Evolutionary conservation across 805 yeast genomes (phyloP).

Genomic region (Saccharomycopsis sp.): DNA sequence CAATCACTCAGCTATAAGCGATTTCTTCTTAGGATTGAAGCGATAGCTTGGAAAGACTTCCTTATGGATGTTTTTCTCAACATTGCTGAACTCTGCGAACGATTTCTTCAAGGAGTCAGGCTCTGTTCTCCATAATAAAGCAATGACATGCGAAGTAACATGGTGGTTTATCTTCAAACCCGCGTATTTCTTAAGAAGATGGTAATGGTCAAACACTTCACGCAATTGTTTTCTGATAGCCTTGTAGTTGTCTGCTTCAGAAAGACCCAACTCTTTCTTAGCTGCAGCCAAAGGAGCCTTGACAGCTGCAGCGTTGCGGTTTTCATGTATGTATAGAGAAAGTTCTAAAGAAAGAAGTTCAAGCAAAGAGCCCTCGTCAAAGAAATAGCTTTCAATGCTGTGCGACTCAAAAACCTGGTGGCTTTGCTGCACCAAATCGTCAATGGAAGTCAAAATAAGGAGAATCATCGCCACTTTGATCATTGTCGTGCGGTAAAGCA

Average conservation of each 20-base stretch:
- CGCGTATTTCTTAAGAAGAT: conserved; percentile 12
- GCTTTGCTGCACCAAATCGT: neutral
- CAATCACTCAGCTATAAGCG: neutral
- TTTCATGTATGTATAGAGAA: neutral
- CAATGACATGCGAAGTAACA: conserved; percentile 35
- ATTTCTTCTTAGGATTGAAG: conserved; percentile 36
- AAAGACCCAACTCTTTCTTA: neutral
- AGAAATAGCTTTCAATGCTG: neutral
- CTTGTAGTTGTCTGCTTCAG: neutral
- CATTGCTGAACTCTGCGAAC: conserved; percentile 33
- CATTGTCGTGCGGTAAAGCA: conserved; percentile 40
- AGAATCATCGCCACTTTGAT: conserved; percentile 34
- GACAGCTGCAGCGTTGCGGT: neutral
- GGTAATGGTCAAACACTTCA: neutral
- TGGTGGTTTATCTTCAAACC: conserved; percentile 35
- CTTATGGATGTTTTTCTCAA: conserved; percentile 37
- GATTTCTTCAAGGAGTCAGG: conserved; percentile 29
- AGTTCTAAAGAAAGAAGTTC: neutral
- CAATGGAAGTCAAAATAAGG: conserved; percentile 20
- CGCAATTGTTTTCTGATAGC: neutral
- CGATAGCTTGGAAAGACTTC: conserved; percentile 29
- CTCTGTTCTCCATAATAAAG: conserved; percentile 42
- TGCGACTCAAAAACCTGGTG: neutral
- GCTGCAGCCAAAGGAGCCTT: conserved; percentile 10
- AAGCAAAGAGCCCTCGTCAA: neutral